Conservation (phyloP, 108 stramenopile genomes). For the Nitzschia sp. region DNA sequence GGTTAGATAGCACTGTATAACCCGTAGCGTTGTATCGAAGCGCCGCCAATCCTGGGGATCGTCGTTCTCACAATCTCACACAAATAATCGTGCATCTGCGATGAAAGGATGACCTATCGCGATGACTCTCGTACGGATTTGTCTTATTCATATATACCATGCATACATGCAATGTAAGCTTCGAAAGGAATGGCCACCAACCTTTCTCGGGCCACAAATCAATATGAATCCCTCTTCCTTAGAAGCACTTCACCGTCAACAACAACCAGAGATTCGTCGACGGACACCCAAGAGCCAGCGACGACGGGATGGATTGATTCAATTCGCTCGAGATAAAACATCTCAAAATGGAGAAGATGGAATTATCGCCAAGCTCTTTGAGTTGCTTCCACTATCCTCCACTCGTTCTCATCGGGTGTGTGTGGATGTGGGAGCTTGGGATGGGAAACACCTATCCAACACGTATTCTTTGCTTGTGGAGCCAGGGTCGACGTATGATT, state of each 20-base stretch:
- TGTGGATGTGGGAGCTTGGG: slow-evolving; percentile 88
- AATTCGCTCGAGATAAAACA: slow-evolving; percentile 51
- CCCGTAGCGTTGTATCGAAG: no score
- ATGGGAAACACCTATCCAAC: slow-evolving; percentile 78
- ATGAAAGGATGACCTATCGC: no score
- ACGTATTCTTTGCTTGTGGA: slow-evolving; percentile 57
- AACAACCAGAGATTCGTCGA: slow-evolving; percentile 39
- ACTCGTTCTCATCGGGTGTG: slow-evolving; percentile 43
- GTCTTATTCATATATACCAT: no score
- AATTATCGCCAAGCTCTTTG: slow-evolving; percentile 58
- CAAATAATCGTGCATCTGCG: no score
- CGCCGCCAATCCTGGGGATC: no score
- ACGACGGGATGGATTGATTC: slow-evolving; percentile 67
- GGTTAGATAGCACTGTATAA: background rate
- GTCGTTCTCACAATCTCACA: no score
- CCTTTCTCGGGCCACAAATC: background rate
- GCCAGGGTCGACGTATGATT: background rate
- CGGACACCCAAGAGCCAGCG: slow-evolving; percentile 30
- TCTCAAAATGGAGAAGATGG: slow-evolving; percentile 87
- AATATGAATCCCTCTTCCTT: background rate
- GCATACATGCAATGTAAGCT: no score
- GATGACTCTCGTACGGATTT: no score
- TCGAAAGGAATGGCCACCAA: no score
- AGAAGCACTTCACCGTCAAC: background rate
- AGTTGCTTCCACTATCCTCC: slow-evolving; percentile 29